These are phyloP conservation scores for Calocybe indica DNA, from an alignment of 768 basidiomycete genomes.

Conservation along the genomic window DNA sequence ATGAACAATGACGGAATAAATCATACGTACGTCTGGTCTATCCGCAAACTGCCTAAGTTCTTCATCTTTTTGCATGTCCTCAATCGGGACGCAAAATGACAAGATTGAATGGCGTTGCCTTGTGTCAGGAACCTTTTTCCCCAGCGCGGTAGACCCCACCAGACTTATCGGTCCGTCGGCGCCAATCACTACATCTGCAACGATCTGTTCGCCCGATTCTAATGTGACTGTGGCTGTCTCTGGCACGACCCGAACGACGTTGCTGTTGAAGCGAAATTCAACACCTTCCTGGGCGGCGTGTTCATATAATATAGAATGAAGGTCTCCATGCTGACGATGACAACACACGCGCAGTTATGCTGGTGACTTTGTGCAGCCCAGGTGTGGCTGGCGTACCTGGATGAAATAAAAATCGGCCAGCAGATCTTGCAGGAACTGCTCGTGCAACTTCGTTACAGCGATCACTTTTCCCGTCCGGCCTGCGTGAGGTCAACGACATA, in stretches of 20 bases:
- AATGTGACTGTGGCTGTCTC: constrained; percentile 28
- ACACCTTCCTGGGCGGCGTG: constrained; percentile 44
- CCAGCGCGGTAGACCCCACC: constrained; percentile 26
- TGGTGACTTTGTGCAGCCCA: neutral
- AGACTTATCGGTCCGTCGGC: constrained; percentile 50
- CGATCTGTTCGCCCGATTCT: constrained; percentile 35
- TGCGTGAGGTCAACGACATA: constrained; percentile 11
- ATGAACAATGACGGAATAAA: neutral
- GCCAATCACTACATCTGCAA: constrained; percentile 50
- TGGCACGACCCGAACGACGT: constrained; percentile 25
- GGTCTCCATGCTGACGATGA: constrained; percentile 40
- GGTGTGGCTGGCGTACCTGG: constrained; percentile 11
- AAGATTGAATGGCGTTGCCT: constrained; percentile 21
- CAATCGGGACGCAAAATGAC: constrained; percentile 25
- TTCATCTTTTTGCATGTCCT: constrained; percentile 23
- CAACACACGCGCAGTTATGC: too few relatives aligned
- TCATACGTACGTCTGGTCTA: constrained; percentile 21
- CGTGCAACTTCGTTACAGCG: constrained; percentile 40
- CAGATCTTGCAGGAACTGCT: constrained; percentile 37
- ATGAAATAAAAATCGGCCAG: constrained; percentile 27
- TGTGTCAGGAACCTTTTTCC: constrained; percentile 16
- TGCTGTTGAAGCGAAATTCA: constrained; percentile 33
- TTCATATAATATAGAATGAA: constrained; percentile 41
- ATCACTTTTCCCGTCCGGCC: constrained; percentile 39
- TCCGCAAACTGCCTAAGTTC: constrained; percentile 22